Evolutionary conservation across 139 green algal genomes (phyloP), one percentile per base, ranked within the genome.

Genomic region (Gonium pectorale): DNA sequence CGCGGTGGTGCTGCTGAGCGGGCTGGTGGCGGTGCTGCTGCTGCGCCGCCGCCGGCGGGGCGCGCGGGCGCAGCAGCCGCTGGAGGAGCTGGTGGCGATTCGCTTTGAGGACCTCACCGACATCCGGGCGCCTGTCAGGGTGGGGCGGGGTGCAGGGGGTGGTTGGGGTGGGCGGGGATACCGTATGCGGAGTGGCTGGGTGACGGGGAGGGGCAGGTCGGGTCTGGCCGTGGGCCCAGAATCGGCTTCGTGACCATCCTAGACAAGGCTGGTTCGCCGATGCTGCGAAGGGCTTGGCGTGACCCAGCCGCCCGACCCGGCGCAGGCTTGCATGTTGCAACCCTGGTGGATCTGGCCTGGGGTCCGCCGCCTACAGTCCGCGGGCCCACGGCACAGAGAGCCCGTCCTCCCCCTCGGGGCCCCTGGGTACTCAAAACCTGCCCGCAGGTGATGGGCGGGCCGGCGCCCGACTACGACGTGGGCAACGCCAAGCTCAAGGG

Each of bases 1-100:
- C n/a, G 70, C 22, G 31, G n/a, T 79, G 46, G n/a, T 44, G 46
- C 8, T 27, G 31, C 19, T 44, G 70, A 6, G 49, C 22, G 46
- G 8, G 46, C 0, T 64, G 46, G 19, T 77, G 68, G 17, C 21
- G 9, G n/a, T 31, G 31, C 17, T 46, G 46, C n/a, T 79, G 31
- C 0, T 79, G 31, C 31, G 43, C n/a, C 70, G 70, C n/a, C 70
- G 70, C 44, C 70, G 70, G 40, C 44, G 31, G 70, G 15, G 11
- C 15, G 44, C 17, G 46, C n/a, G 31, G 46, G 44, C 17, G 44
- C 44, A 35, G 46, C 70, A 79, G 46, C 44, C 70, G 2, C 70
- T 79, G 70, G 70, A 79, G 46, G 31, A 79, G n/a, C 70, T 79
- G 70, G 70, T 79, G 46, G 70, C 70, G 0, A 79, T 79, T 31